Base-by-base conservation (phyloP, 352 stramenopile genomes). In the Globisporangium radiosum region DNA sequence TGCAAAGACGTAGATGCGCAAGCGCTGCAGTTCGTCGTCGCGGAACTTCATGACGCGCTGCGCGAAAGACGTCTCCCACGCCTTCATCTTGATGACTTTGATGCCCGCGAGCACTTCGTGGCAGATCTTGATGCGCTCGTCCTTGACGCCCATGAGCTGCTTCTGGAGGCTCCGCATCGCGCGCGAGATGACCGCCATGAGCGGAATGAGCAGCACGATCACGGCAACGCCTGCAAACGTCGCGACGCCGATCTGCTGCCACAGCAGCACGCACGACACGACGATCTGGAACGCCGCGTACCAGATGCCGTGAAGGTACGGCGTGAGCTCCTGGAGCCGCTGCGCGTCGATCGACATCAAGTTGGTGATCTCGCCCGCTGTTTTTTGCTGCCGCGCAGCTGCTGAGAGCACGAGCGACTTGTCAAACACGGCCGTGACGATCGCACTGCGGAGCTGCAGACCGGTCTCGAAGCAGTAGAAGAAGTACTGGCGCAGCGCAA, bases 301-400 rank as follows among this genome's bases (percentile, higher is more conserved):
- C 75, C 94, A 92, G 47, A 97, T 84, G 51, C 94, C 89, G 62
- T 97, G 83, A 15, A 98, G 63, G 69, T 98, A 98, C 25, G 90
- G 85, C 54, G 93, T 97, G 50, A 98, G 77, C 52, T 98, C 90
- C 68, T 99, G 96, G 49, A 99, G 76, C 11, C 93, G 82, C 73
- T 98, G 85, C 10, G 94, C 94, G 73, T 99, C 96, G 68, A 98
- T 97, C 7, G 91, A 97, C 80, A 99, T 98, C 40, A 99, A 85
- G 68, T 99, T 99, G 11, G 92, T 97, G 65, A 99, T 98, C 77
- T 98, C 92, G 54, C 96, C 96, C 25, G 91, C 84, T 39, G 79
- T 95, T 56, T 76, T 80, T 61, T 90, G 77, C 83, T 82, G 82
- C 50, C 60, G 90, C 61, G 67, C 81, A 56, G 64, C 90, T 33